A percentile compares a stretch with the other conserved stretches of the same genome.
These are phyloP conservation scores for Mycena epipterygia DNA, from an alignment of 768 basidiomycete species.

Conservation along the genomic window DNA sequence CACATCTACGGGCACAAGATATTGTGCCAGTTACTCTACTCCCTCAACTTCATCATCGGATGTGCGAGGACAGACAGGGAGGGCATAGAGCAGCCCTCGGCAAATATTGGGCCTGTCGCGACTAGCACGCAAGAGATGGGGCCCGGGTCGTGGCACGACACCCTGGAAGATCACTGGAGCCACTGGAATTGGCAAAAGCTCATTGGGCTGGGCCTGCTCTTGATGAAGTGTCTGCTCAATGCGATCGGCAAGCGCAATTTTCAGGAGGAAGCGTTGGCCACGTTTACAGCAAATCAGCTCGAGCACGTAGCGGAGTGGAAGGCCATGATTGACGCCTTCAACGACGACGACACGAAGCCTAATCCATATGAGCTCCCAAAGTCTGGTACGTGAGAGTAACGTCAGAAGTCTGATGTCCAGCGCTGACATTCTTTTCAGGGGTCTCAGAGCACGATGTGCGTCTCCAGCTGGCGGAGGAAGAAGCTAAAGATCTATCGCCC, in stretches of 20 bases:
- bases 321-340: slow-evolving; percentile 20
- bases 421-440: not conserved
- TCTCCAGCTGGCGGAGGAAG: slow-evolving; percentile 32
- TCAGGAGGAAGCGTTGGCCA: slow-evolving; percentile 4
- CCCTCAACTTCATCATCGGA: slow-evolving; percentile 43
- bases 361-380: slow-evolving; percentile 9
- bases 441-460: slow-evolving; percentile 26
- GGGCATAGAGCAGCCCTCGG: slow-evolving; percentile 51
- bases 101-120: slow-evolving; percentile 40
- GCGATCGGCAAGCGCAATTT: slow-evolving; percentile 5
- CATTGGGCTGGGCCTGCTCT: slow-evolving; percentile 39
- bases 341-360: not conserved
- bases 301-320: slow-evolving; percentile 2
- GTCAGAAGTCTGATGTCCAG: not conserved
- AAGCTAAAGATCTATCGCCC: slow-evolving; percentile 6
- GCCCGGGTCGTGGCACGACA: slow-evolving; percentile 43
- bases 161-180: slow-evolving; percentile 52
- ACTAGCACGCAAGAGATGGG: slow-evolving; percentile 49
- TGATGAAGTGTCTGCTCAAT: slow-evolving; percentile 5
- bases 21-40: slow-evolving; percentile 33
- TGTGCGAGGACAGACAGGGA: slow-evolving; percentile 51
- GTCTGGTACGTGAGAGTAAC: not conserved
- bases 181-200: slow-evolving; percentile 54
- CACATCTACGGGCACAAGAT: slow-evolving; percentile 38
- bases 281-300: not conserved